Evolutionary conservation across 371 early-diverging fungal genomes (phyloP), one percentile per base, ranked within the genome.

Genomic region (Apophysomyces sp.): DNA sequence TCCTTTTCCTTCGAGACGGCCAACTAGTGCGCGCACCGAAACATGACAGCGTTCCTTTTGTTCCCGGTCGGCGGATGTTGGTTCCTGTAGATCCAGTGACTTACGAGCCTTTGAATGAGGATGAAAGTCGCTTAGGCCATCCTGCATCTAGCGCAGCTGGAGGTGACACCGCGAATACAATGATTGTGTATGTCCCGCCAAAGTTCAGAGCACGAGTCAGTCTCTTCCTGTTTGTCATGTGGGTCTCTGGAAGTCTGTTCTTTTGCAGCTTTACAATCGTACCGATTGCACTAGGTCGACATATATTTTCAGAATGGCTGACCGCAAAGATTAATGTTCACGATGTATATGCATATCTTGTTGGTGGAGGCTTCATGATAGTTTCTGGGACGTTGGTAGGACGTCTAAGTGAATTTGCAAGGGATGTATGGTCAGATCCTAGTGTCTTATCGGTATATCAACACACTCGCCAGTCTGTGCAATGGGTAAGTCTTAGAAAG

Each of bases 131-230:
- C 9, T 63, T 67, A 30, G 80, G 75, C 0, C 77, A 78, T 21
- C 82, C 83, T 37, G 80, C 75, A 65, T 57, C 77, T 31, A 65
- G 76, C 52, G 52, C 73, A 61, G 52, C 69, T 69, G 75, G 77
- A 39, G 21, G 73, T 68, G 67, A 78, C 63, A 30, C 59, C 4
- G 55, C 68, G 32, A 77, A 82, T 34, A 84, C 82, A 0, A 64
- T 65, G 1, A 71, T 92, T 28, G 83, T 93, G 0, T 90, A 90
- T 63, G 73, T 81, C 6, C 92, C 93, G 18, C 86, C 89, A 1
- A 62, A 73, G n/a, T 85, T 91, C 52, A 79, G 76, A 27, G 31
- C 57, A 55, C 74, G 88, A 15, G 62, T 89, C 26, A 59, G 78
- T 16, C n/a, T 68, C 4, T 80, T 88, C 55, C 65, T 84, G n/a